Conservation (phyloP, 768 basidiomycete genomes). For the Suillus clintonianus region DNA sequence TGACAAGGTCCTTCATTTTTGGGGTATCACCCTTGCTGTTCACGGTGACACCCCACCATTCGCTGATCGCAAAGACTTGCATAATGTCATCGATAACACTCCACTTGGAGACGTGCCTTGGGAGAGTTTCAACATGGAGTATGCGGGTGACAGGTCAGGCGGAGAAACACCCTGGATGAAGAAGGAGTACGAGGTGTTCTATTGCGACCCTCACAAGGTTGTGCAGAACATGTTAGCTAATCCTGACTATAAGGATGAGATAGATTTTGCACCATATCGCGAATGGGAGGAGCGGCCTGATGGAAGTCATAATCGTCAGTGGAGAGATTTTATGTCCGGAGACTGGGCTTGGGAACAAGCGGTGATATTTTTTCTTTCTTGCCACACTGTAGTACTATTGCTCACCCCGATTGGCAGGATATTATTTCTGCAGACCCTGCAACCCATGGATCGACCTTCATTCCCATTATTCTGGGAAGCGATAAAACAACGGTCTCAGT, state of each 20-base stretch:
- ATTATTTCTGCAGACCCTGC: conserved; percentile 18
- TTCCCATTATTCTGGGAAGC: conserved; percentile 17
- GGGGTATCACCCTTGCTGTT: conserved; percentile 6
- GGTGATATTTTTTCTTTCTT: conserved; percentile 22
- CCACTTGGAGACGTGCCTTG: conserved; percentile 38
- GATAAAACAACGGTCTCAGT: conserved; percentile 21
- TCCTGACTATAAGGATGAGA: conserved; percentile 19
- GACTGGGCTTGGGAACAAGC: conserved; percentile 32
- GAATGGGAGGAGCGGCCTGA: conserved; percentile 12
- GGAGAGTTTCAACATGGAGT: conserved; percentile 32
- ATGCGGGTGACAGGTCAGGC: conserved; percentile 15
- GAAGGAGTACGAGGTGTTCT: conserved; percentile 28
- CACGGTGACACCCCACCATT: conserved; percentile 1
- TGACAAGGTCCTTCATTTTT: conserved; percentile 17
- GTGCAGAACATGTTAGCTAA: conserved; percentile 22
- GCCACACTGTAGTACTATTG: neutral
- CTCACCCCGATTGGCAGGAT: conserved; percentile 34
- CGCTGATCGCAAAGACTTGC: conserved; percentile 21
- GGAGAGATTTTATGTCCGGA: conserved; percentile 25
- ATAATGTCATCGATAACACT: conserved; percentile 37
- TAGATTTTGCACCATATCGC: conserved; percentile 18
- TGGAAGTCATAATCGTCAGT: conserved; percentile 5
- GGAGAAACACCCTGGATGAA: conserved; percentile 24
- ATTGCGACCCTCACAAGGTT: conserved; percentile 17
- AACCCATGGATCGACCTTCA: conserved; percentile 13